Percentiles rank a stretch among this genome's conserved stretches.
These are phyloP conservation scores for Xylaria sp. DNA, from an alignment of 2,329 filamentous ascomycete genomes.

Conservation along the genomic window DNA sequence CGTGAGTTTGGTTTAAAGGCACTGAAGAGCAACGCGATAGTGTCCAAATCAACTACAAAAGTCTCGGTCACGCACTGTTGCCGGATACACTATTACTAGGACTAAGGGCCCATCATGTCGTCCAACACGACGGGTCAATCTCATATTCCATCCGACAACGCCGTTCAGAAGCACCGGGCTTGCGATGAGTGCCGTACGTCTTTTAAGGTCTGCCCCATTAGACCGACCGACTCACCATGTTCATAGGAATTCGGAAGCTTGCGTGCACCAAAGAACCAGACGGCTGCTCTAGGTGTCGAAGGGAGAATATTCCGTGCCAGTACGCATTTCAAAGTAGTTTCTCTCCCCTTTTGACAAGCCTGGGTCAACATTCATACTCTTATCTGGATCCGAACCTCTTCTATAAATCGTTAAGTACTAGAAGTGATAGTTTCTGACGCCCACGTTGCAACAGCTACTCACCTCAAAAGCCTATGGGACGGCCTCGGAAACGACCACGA, in stretches of 20 bases:
- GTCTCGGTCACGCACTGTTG: neutral
- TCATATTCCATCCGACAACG: no score
- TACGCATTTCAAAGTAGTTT: neutral
- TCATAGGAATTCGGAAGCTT: conserved; percentile 64
- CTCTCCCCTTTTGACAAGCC: no score
- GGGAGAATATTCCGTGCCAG: conserved; percentile 62
- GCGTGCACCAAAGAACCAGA: conserved; percentile 67
- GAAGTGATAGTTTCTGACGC: neutral
- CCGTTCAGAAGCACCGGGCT: conserved; percentile 59
- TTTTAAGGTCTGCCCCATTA: neutral
- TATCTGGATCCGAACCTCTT: no score
- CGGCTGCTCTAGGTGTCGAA: conserved; percentile 64
- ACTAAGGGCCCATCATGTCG: conserved; percentile 14
- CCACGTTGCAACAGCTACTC: conserved; percentile 52
- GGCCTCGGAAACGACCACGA: conserved; percentile 62
- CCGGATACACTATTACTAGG: neutral
- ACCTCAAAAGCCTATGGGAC: conserved; percentile 69
- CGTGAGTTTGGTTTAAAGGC: neutral
- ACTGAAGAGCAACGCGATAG: neutral
- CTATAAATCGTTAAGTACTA: no score
- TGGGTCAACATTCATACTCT: no score
- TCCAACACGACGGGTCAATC: conserved; percentile 17
- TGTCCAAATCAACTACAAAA: neutral
- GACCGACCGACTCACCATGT: conserved; percentile 5
- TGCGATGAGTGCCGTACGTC: conserved; percentile 72